Percentiles rank a stretch among this genome's conserved stretches.
phyloP scores from a whole-genome alignment of 805 yeast genomes.

The Nakazawaea populi region DNA sequence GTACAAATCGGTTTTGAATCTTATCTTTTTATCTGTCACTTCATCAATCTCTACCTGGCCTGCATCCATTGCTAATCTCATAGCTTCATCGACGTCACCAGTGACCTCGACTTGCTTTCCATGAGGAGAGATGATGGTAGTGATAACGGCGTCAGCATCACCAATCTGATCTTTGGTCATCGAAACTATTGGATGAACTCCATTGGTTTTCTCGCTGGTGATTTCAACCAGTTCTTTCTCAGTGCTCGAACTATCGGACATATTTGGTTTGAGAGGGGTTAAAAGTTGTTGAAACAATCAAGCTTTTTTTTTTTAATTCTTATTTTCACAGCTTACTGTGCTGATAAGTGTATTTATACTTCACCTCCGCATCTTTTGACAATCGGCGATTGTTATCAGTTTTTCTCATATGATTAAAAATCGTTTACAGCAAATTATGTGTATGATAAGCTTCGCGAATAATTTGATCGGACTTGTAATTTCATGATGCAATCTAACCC shows the following conservation, averaged over 20 bases:
- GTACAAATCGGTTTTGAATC: conserved; percentile 38
- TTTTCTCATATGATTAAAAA: no score
- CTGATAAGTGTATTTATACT: no score
- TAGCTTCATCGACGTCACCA: conserved; percentile 38
- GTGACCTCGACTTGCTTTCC: conserved; percentile 9
- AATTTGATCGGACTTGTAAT: no score
- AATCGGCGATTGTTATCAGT: no score
- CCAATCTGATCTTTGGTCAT: conserved; percentile 14
- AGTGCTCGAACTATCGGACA: background rate
- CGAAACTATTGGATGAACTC: conserved; percentile 6
- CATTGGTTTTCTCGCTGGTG: background rate
- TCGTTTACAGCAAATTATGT: no score
- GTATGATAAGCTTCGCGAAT: no score
- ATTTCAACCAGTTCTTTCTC: background rate
- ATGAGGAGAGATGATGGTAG: conserved; percentile 10
- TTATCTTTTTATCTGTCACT: conserved; percentile 11
- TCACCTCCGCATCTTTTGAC: no score
- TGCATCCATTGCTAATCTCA: conserved; percentile 31
- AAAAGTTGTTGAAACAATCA: background rate
- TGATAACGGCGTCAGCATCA: conserved; percentile 8
- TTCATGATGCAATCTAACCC: no score
- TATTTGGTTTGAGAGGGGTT: background rate
- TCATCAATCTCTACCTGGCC: conserved; percentile 20
- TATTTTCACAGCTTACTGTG: no score
- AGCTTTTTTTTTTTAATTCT: background rate